These are phyloP conservation scores for Carex scoparia DNA, from an alignment of 176 grass and related monocot genomes.

Conservation along the genomic window DNA sequence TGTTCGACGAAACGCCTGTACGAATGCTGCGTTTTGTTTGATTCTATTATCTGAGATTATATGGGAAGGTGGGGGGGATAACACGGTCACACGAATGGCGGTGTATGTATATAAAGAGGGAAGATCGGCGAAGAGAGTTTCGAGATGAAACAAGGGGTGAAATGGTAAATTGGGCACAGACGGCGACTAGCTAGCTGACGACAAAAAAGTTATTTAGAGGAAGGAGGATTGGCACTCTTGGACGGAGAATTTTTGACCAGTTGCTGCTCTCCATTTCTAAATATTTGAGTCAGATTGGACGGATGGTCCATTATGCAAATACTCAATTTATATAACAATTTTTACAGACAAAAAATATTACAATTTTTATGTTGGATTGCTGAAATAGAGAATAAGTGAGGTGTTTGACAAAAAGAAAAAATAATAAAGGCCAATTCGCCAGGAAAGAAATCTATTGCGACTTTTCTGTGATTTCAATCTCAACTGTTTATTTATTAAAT, in stretches of 20 bases:
- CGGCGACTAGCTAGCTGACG: neutral
- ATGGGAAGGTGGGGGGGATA: neutral
- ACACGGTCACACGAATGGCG: neutral
- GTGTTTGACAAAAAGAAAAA: neutral
- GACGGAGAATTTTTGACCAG: neutral
- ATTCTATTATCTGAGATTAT: neutral
- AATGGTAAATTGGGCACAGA: neutral
- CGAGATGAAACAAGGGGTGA: neutral
- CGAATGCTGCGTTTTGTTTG: neutral
- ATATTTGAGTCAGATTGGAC: neutral
- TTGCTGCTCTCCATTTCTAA: neutral
- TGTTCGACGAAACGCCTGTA: neutral
- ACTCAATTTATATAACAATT: neutral
- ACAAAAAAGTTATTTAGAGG: neutral
- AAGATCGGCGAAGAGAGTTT: neutral
- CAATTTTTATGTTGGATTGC: neutral
- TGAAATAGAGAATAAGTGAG: neutral
- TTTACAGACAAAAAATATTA: neutral
- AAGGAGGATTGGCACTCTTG: neutral
- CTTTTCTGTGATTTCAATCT: no score
- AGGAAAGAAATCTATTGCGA: no score
- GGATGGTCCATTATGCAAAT: neutral
- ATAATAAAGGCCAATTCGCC: neutral
- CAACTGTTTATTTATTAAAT: no score
- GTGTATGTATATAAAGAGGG: slow-evolving; percentile 6